Base-by-base conservation (phyloP, 306 rosid species). In the Vigna unguiculata region DNA sequence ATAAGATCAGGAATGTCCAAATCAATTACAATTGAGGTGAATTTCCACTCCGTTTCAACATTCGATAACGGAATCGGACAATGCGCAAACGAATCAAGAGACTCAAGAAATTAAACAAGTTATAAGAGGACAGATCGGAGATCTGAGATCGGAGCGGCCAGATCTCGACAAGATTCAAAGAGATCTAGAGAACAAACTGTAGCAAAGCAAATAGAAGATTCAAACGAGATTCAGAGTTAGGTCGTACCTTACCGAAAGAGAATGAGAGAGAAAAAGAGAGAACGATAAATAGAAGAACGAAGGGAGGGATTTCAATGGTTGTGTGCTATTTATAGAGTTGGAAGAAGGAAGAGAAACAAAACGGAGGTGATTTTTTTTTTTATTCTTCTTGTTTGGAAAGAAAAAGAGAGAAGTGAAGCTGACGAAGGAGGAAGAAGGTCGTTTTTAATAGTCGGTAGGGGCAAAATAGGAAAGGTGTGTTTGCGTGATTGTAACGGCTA, bases 401-500 rank as follows among this genome's bases (percentile, higher is more conserved):
- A 64, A 17, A 19, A 20, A 19, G 36, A 32, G 62, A 51, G 75
- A 47, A 47, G 22, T 59, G 75, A 69, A 43, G 53, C 21, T 52
- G 64, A 71, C 20, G 63, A 49, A 32, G 2, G 17, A 28, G 13
- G 49, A 10, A 2, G 75, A 21, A 60, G 36, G 43, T 78, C 57
- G 72, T 79, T 61, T 48, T 51, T 71, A 62, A 24, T 79, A 71
- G 83, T 71, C 74, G 78, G 78, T 79, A 63, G 78, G 83, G 83
- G 72, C 45, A 79, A 72, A 71, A 71, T 52, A 34, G 78, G 68
- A 72, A 79, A 72, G 17, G 8, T 72, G 12, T 72, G 57, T 25
- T 79, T 79, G 83, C 83, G 83, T 79, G 28, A 51, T 24, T 17
- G 73, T 79, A 79, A 79, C 83, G 83, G 83, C 66, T 71, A 79